Evolutionary conservation across 495 filamentous ascomycete species (phyloP), one percentile per base, ranked within the genome.

Genomic region (Xylaria castorea): DNA sequence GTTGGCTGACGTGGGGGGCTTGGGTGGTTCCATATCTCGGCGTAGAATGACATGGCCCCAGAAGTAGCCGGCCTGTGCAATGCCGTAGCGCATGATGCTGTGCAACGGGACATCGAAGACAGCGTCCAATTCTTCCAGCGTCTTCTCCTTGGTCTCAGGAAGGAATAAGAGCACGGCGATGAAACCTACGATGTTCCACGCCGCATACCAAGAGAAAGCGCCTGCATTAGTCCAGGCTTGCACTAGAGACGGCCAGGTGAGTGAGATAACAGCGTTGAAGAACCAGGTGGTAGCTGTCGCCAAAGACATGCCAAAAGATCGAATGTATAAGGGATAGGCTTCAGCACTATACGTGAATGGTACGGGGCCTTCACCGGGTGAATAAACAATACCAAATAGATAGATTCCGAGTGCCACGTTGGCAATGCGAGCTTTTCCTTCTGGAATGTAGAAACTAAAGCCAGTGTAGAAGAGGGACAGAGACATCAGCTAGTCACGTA

Each of bases 321-420:
- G 89, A n/a, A 93, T 87, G 73, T 93, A 92, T 1, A 95, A 80
- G 2, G 93, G 93, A 77, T 92, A 93, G 0, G 90, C 92, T 78
- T 96, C 93, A 4, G 93, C 93, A 5, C 89, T 91, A 77, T 97
- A 96, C 1, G 92, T 93, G 77, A 94, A 95, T 0, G 93, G 92
- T 0, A 96, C 93, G 0, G 93, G 92, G 0, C 93, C 92, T 76
- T 92, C 91, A 22, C 93, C 93, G 1, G 93, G 92, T 0, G 90
- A 92, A 81, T 97, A 95, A 30, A 92, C 87, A 7, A 91, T 84
- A 18, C 87, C 91, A 76, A 92, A 96, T 3, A 96, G 81, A 75
- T 93, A 94, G 51, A 93, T 92, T 5, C 91, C 92, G 5, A 91
- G 79, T 0, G 90, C 88, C 14, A 94, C 89, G 70, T 88, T 91